Evolutionary conservation across 169 alveolate species (phyloP).

Genomic region (Gregarina niphandrodes): DNA sequence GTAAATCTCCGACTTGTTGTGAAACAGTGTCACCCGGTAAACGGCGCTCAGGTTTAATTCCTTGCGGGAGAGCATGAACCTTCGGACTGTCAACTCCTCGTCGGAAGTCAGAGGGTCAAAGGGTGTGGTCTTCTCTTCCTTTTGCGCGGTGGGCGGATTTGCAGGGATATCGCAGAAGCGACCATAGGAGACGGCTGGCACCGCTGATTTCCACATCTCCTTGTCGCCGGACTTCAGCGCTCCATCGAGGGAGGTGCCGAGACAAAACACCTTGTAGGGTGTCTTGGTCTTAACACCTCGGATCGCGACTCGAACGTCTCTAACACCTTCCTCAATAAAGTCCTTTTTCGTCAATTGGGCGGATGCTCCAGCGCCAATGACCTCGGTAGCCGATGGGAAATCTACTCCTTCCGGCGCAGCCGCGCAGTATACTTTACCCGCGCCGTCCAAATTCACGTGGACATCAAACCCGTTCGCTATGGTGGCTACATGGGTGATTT

Average conservation of each 20-base stretch:
- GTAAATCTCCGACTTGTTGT: conserved; percentile 19
- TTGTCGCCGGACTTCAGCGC: conserved; percentile 15
- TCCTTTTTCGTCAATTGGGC: too few relatives aligned
- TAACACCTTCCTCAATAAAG: conserved; percentile 8
- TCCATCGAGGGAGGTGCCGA: conserved; percentile 23
- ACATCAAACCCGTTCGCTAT: conserved; percentile 21
- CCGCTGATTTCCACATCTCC: conserved; percentile 28
- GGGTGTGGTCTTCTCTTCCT: conserved; percentile 17
- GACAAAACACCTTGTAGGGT: conserved; percentile 24
- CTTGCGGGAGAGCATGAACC: conserved; percentile 20
- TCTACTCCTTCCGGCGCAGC: conserved; percentile 28
- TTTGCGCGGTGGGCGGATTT: conserved; percentile 13
- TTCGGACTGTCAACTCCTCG: conserved; percentile 29
- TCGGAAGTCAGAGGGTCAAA: conserved; percentile 29
- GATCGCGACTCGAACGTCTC: conserved; percentile 11
- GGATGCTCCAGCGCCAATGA: conserved; percentile 20
- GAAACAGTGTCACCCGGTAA: conserved; percentile 24
- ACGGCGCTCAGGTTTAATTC: conserved; percentile 22
- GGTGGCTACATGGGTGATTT: conserved; percentile 11
- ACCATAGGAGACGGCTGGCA: conserved; percentile 28
- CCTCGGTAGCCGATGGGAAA: conserved; percentile 23
- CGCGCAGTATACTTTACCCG: conserved; percentile 27
- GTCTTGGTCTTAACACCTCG: conserved; percentile 29
- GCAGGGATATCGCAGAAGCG: conserved; percentile 31
- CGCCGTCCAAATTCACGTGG: conserved; percentile 21